These are phyloP conservation scores for Annulohypoxylon moriforme DNA, from an alignment of 495 filamentous ascomycete species.

Conservation along the genomic window DNA sequence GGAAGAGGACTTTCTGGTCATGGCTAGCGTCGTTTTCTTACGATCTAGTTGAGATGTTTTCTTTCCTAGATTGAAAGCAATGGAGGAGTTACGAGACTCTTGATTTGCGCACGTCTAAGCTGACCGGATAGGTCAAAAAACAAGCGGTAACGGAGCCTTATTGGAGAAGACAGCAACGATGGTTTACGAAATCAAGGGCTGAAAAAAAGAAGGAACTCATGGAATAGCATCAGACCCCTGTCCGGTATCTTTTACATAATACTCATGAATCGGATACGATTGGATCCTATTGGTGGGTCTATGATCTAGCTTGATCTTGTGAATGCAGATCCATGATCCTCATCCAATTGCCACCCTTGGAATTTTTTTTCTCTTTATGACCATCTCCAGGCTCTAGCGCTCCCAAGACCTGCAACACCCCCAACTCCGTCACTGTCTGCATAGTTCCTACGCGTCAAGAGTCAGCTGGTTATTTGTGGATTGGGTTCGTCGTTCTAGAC, in stretches of 20 bases:
- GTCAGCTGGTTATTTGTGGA: neutral
- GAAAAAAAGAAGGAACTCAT: slow-evolving; percentile 10
- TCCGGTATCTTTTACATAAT: slow-evolving; percentile 26
- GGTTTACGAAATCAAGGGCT: slow-evolving; percentile 22
- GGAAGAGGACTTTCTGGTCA: slow-evolving; percentile 38
- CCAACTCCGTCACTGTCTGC: neutral
- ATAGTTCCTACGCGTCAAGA: neutral
- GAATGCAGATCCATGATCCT: slow-evolving; percentile 18
- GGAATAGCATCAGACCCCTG: slow-evolving; percentile 24
- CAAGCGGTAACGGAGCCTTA: slow-evolving; percentile 17
- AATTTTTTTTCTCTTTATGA: neutral
- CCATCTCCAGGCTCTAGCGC: neutral
- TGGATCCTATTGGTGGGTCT: slow-evolving; percentile 31
- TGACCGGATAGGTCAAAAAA: neutral
- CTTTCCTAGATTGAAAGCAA: neutral
- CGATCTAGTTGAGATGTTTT: neutral
- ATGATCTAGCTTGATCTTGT: slow-evolving; percentile 40
- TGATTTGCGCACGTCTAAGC: slow-evolving; percentile 12
- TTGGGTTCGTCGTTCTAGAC: neutral
- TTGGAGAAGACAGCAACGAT: neutral
- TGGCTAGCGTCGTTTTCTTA: slow-evolving; percentile 22
- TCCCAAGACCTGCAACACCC: neutral
- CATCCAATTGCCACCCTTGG: slow-evolving; percentile 7
- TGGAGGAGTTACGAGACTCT: neutral
- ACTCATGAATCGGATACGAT: slow-evolving; percentile 15